These are phyloP conservation scores for Thuja plicata DNA, from an alignment of 83 land plant species.

Conservation along the genomic window DNA sequence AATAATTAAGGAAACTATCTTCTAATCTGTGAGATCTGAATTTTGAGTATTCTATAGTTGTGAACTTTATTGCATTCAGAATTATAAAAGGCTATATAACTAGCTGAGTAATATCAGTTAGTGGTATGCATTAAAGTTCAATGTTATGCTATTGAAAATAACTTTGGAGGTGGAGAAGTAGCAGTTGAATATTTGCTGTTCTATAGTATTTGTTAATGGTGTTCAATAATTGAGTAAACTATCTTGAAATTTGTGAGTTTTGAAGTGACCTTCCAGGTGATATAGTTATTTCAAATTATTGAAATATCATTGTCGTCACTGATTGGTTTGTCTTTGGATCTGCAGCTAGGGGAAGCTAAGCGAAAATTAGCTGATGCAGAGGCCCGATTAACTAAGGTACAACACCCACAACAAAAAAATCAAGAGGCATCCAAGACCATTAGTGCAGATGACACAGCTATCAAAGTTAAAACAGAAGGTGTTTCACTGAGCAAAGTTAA, in stretches of 20 bases:
- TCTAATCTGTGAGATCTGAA: background rate
- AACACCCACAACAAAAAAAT: slow-evolving; percentile 5
- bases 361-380: slow-evolving; percentile 41
- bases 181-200: background rate
- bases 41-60: background rate
- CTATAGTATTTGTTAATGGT: background rate
- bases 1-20: background rate
- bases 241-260: background rate
- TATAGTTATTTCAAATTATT: background rate
- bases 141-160: background rate
- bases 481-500: slow-evolving; percentile 13
- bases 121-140: background rate
- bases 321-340: background rate
- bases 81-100: background rate
- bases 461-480: slow-evolving; percentile 16
- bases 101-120: background rate
- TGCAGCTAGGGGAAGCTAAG: slow-evolving; percentile 55
- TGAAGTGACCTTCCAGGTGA: background rate
- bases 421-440: background rate
- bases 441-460: slow-evolving; percentile 3
- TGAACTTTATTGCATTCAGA: background rate
- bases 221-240: background rate
- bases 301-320: background rate
- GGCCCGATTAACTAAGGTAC: slow-evolving; percentile 36
- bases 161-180: background rate